Evolutionary conservation across 208 protist species (phyloP), one percentile per base, ranked within the genome.

Genomic region (Kentomonas sorsogonicus): DNA sequence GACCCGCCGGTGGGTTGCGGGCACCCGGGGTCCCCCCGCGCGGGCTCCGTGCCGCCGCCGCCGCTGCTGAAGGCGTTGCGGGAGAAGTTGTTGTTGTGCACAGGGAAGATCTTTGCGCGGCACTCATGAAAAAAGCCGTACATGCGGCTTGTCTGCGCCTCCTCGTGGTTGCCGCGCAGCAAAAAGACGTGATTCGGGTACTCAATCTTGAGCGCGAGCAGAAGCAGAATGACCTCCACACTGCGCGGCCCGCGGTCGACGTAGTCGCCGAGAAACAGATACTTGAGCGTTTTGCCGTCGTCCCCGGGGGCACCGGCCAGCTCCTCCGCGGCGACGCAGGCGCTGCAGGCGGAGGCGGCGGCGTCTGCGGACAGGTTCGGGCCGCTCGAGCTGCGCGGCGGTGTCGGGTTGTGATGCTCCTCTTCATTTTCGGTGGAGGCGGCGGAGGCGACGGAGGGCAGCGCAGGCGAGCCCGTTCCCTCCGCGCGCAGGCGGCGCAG

Each of bases 221-320:
- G 66, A 9, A 94, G 81, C 10, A 89, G 53, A 39, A 95, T 86
- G 0, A 89, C 76, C 65, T 95, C 89, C 7, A 95, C 63, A 26
- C 83, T 77, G 34, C 83, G 72, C 41, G 85, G 72, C 0, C 97
- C 97, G 44, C 97, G 84, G 66, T 99, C 97, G 7, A 98, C 97
- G 64, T 98, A 99, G 66, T 99, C 96, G 31, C 97, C 96, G 39
- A 99, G 84, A 69, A 99, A 99, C n/a, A 99, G 74, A 66, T 97
- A 95, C 13, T 79, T 77, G 25, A 71, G 71, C 18, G 60, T 73
- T 27, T 36, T 36, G 33, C 33, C 33, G 7, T 15, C 33, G 33
- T 36, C 33, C 33, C 7, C 33, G 33, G 33, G 33, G 11, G 33
- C 11, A 5, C 5, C 7, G 7, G 5, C 33, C 33, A 15, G 33